These are phyloP conservation scores for Baorangia bicolor DNA, from an alignment of 768 basidiomycete genomes.

Conservation along the genomic window DNA sequence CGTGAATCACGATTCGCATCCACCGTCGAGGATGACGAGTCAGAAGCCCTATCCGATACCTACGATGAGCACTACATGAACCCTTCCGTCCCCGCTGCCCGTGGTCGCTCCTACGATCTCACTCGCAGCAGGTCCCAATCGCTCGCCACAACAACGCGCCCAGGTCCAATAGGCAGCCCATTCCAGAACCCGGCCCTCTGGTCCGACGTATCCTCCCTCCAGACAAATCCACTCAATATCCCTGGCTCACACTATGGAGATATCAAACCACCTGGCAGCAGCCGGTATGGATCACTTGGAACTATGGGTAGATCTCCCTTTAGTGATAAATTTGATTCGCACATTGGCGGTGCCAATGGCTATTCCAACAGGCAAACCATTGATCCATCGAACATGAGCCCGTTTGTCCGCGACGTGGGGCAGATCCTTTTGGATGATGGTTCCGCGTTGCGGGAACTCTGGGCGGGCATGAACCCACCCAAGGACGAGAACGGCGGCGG, in stretches of 20 bases:
- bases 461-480: slow-evolving; percentile 67
- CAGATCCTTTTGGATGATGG: slow-evolving; percentile 76
- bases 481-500: slow-evolving; percentile 61
- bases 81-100: slow-evolving; percentile 39
- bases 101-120: slow-evolving; percentile 65
- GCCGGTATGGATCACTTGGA: slow-evolving; percentile 66
- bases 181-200: slow-evolving; percentile 44
- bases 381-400: slow-evolving; percentile 77
- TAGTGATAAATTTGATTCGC: slow-evolving; percentile 50
- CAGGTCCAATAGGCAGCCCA: slow-evolving; percentile 52
- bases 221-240: slow-evolving; percentile 57
- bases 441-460: slow-evolving; percentile 69
- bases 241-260: slow-evolving; percentile 55
- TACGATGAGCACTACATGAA: slow-evolving; percentile 57
- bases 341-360: slow-evolving; percentile 47
- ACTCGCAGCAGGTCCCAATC: slow-evolving; percentile 78
- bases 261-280: slow-evolving; percentile 57
- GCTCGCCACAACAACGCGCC: slow-evolving; percentile 57
- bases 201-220: slow-evolving; percentile 52
- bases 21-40: slow-evolving; percentile 82
- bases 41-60: slow-evolving; percentile 58
- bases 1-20: slow-evolving; percentile 69
- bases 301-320: slow-evolving; percentile 54
- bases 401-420: slow-evolving; percentile 81
- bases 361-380: slow-evolving; percentile 41